Evolutionary conservation across 176 grass and related monocot species (phyloP).

Genomic region (Elymus sibiricus): DNA sequence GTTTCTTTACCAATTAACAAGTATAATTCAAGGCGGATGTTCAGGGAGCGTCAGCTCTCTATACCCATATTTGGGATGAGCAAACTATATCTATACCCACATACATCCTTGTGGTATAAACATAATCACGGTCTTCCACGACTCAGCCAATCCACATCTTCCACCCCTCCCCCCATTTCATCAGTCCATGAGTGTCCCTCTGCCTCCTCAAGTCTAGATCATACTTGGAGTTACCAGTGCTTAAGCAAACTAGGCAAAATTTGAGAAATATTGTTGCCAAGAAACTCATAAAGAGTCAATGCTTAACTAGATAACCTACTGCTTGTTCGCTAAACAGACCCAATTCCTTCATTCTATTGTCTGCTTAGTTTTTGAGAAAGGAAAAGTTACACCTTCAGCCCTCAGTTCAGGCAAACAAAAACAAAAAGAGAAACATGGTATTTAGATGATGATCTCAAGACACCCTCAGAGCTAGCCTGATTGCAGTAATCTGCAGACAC

Average conservation of each 20-base stretch:
- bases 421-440: background rate
- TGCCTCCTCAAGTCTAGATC: background rate
- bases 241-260: background rate
- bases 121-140: background rate
- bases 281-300: background rate
- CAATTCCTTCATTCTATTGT: background rate
- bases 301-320: background rate
- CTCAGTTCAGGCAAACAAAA: background rate
- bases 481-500: background rate
- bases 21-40: background rate
- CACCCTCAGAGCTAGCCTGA: background rate
- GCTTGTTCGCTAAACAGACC: background rate
- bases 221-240: background rate
- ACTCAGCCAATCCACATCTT: background rate
- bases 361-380: background rate
- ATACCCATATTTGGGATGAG: background rate
- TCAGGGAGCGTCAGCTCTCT: background rate
- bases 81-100: background rate
- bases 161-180: background rate
- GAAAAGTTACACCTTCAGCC: background rate
- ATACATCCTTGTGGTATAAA: background rate
- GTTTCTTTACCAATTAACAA: background rate
- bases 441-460: background rate
- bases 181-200: background rate
- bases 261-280: background rate